Evolutionary conservation across 345 rosid genomes (phyloP).

Genomic region (Aegle marmelos): DNA sequence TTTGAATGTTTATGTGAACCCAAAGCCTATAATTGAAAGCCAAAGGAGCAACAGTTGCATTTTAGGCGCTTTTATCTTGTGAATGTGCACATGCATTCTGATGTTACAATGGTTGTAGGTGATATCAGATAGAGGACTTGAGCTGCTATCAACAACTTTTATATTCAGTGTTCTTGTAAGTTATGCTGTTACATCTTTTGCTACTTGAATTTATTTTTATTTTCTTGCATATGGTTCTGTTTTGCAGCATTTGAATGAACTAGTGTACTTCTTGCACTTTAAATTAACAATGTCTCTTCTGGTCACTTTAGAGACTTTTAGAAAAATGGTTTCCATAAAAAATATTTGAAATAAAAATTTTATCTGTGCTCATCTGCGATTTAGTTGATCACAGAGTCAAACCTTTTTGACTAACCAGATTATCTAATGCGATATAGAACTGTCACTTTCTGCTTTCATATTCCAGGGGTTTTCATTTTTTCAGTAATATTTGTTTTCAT

Average conservation of each 20-base stretch:
- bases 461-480: not conserved
- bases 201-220: not conserved
- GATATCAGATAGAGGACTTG: conserved; percentile 77
- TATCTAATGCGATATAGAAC: not conserved
- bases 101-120: conserved; percentile 40
- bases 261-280: not conserved
- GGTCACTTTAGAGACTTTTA: not conserved
- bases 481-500: not conserved
- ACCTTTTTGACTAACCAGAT: not conserved
- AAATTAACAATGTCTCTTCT: not conserved
- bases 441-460: not conserved
- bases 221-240: not conserved
- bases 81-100: not conserved
- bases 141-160: conserved; percentile 75
- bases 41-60: not conserved
- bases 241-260: not conserved
- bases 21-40: not conserved
- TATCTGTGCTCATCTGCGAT: not conserved
- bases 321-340: not conserved
- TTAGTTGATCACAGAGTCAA: not conserved
- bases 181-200: conserved; percentile 11
- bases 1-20: not conserved
- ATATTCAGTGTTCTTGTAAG: conserved; percentile 73
- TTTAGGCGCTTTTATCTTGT: conserved; percentile 3
- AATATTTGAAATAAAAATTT: not conserved